Evolutionary conservation across 192 early-diverging fungal species (phyloP).

Genomic region (Podochytrium sp.): DNA sequence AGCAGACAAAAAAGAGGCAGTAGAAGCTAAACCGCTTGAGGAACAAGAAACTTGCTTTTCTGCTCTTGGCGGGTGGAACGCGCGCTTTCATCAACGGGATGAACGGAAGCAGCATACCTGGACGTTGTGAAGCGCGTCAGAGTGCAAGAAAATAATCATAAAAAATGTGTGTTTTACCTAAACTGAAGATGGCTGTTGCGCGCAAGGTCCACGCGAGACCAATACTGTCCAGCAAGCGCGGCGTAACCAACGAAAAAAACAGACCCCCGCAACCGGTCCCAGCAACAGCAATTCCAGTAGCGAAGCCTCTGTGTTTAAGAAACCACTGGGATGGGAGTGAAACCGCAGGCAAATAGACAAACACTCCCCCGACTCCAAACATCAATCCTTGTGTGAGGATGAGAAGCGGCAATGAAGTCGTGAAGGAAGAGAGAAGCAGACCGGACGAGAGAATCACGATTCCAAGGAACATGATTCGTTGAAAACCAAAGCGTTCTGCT

Average conservation of each 20-base stretch:
- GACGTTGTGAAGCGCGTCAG: not conserved
- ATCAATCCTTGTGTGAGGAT: constrained; percentile 50
- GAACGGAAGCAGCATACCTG: constrained; percentile 39
- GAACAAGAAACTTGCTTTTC: constrained; percentile 27
- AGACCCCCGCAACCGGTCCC: constrained; percentile 76
- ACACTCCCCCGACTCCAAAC: constrained; percentile 72
- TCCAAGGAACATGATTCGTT: constrained; percentile 50
- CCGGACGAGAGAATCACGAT: constrained; percentile 46
- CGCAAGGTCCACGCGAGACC: constrained; percentile 72
- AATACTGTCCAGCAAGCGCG: constrained; percentile 58
- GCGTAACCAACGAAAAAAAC: constrained; percentile 62
- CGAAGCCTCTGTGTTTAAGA: constrained; percentile 62
- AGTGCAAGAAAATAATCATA: no score
- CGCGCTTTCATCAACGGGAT: constrained; percentile 16
- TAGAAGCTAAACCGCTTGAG: constrained; percentile 7
- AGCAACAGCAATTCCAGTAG: constrained; percentile 72
- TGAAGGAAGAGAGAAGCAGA: constrained; percentile 11
- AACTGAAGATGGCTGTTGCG: constrained; percentile 54
- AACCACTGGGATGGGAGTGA: constrained; percentile 75
- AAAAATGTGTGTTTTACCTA: constrained; percentile 5
- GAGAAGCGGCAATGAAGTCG: constrained; percentile 12
- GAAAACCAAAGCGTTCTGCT: constrained; percentile 53
- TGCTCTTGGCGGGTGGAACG: not conserved
- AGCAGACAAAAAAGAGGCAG: constrained; percentile 25
- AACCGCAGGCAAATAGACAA: constrained; percentile 70